phyloP scores from a whole-genome alignment of 306 rosid genomes.

The Rosa persica region DNA sequence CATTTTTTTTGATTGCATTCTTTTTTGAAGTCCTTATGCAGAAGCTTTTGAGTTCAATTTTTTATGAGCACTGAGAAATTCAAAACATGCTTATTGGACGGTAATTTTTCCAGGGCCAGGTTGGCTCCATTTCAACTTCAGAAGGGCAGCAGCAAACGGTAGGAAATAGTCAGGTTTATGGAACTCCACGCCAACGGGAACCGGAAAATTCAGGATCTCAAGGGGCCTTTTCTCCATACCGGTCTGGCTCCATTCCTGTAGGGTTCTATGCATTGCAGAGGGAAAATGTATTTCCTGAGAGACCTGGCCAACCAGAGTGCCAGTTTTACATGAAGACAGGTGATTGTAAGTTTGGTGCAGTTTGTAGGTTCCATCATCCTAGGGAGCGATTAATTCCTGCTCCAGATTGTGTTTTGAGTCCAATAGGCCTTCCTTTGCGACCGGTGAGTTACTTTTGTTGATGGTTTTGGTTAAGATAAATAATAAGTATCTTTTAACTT shows the following conservation, averaged over 20 bases:
- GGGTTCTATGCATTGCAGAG: constrained; percentile 80
- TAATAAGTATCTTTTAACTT: constrained; percentile 6
- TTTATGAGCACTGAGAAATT: constrained; percentile 21
- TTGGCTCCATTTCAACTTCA: constrained; percentile 73
- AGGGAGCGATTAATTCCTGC: constrained; percentile 83
- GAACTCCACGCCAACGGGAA: constrained; percentile 66
- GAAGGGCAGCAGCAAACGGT: constrained; percentile 72
- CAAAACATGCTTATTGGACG: constrained; percentile 27
- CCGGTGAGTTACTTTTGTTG: constrained; percentile 60
- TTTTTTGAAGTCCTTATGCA: not conserved
- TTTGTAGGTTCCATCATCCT: constrained; percentile 96
- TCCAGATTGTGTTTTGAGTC: constrained; percentile 91
- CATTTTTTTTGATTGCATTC: not conserved
- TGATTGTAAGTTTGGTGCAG: constrained; percentile 96
- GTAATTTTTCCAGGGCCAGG: constrained; percentile 72
- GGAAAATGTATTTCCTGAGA: constrained; percentile 95
- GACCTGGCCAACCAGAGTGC: constrained; percentile 98
- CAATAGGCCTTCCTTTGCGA: constrained; percentile 91
- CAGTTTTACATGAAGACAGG: constrained; percentile 98
- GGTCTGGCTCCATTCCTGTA: constrained; percentile 66
- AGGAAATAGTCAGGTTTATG: constrained; percentile 68
- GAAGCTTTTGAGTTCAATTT: constrained; percentile 2
- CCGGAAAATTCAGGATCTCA: constrained; percentile 58
- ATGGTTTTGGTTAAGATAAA: not conserved
- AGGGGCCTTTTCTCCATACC: constrained; percentile 62